Evolutionary conservation across 805 yeast genomes (phyloP).

Genomic region (Wickerhamiella nectarea): DNA sequence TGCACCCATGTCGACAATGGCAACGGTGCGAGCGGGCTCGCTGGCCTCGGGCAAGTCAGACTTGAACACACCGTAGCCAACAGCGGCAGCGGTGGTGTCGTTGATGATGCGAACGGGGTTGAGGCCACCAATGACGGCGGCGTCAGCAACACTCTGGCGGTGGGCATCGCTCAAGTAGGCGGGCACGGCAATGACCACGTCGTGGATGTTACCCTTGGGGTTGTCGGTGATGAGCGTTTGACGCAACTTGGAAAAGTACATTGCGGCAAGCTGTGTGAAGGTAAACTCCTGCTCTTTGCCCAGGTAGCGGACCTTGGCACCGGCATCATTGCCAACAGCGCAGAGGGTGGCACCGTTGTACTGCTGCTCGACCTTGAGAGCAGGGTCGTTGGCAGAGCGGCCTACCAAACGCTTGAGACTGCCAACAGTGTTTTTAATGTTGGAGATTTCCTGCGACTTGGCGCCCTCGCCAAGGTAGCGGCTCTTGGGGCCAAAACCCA

Average conservation of each 20-base stretch:
- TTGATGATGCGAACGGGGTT: slow-evolving; percentile 97
- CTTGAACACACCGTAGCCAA: slow-evolving; percentile 98
- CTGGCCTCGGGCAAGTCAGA: slow-evolving; percentile 85
- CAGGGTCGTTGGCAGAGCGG: slow-evolving; percentile 59
- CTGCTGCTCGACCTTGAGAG: slow-evolving; percentile 57
- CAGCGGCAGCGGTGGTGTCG: slow-evolving; percentile 97
- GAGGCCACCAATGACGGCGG: slow-evolving; percentile 88
- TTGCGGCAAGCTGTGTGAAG: slow-evolving; percentile 83
- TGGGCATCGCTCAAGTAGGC: slow-evolving; percentile 94
- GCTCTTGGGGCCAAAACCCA: slow-evolving; percentile 81
- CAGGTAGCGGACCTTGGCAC: slow-evolving; percentile 71
- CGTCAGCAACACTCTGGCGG: slow-evolving; percentile 92
- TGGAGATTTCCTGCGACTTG: slow-evolving; percentile 91
- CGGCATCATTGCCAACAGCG: slow-evolving; percentile 58
- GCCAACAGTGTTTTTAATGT: slow-evolving; percentile 90
- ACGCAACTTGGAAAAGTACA: slow-evolving; percentile 88
- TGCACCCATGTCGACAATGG: slow-evolving; percentile 94
- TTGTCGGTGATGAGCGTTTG: slow-evolving; percentile 65
- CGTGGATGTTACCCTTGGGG: slow-evolving; percentile 68
- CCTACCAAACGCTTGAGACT: slow-evolving; percentile 90
- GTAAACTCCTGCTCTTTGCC: slow-evolving; percentile 70
- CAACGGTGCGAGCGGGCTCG: slow-evolving; percentile 57
- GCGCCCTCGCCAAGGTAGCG: slow-evolving; percentile 93
- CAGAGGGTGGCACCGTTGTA: slow-evolving; percentile 61
- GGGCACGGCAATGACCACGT: slow-evolving; percentile 90